These are phyloP conservation scores for Chalciporus sphaerocephalus DNA, from an alignment of 768 basidiomycete genomes.

Conservation along the genomic window DNA sequence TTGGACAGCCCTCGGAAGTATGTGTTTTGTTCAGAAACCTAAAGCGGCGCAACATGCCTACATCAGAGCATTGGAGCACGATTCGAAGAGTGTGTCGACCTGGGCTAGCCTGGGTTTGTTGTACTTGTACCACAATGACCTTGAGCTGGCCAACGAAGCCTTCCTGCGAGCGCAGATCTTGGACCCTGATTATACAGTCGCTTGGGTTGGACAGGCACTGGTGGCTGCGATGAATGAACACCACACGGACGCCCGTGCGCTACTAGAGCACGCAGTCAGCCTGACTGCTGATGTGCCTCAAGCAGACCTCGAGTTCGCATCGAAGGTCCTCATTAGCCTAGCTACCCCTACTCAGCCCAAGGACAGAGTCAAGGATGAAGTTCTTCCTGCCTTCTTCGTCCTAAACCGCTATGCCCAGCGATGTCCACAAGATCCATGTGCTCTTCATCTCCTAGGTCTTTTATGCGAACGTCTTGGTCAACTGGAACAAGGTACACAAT, in stretches of 20 bases:
- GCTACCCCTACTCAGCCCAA: slow-evolving; percentile 19
- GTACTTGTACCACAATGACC: slow-evolving; percentile 74
- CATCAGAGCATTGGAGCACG: slow-evolving; percentile 80
- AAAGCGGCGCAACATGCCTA: slow-evolving; percentile 88
- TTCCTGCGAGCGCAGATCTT: slow-evolving; percentile 84
- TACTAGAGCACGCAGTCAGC: slow-evolving; percentile 71
- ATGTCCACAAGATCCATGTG: slow-evolving; percentile 65
- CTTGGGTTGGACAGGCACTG: slow-evolving; percentile 89
- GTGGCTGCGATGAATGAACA: slow-evolving; percentile 61
- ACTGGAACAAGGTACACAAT: slow-evolving; percentile 50
- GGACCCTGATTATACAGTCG: slow-evolving; percentile 82
- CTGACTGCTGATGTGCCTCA: slow-evolving; percentile 59
- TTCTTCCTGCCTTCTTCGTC: slow-evolving; percentile 78
- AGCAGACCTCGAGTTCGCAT: slow-evolving; percentile 75
- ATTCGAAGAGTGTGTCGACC: slow-evolving; percentile 71
- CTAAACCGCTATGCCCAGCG: slow-evolving; percentile 70
- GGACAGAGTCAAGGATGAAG: slow-evolving; percentile 36
- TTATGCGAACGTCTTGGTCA: slow-evolving; percentile 83
- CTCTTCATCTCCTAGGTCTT: slow-evolving; percentile 78
- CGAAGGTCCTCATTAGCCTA: slow-evolving; percentile 47
- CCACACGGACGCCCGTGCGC: slow-evolving; percentile 53
- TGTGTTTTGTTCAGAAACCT: slow-evolving; percentile 61
- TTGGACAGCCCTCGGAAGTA: slow-evolving; percentile 81
- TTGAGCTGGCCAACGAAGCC: slow-evolving; percentile 79
- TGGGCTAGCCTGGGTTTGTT: slow-evolving; percentile 91